Conservation (phyloP, 805 yeast genomes). For the Myxozyma sirexii region DNA sequence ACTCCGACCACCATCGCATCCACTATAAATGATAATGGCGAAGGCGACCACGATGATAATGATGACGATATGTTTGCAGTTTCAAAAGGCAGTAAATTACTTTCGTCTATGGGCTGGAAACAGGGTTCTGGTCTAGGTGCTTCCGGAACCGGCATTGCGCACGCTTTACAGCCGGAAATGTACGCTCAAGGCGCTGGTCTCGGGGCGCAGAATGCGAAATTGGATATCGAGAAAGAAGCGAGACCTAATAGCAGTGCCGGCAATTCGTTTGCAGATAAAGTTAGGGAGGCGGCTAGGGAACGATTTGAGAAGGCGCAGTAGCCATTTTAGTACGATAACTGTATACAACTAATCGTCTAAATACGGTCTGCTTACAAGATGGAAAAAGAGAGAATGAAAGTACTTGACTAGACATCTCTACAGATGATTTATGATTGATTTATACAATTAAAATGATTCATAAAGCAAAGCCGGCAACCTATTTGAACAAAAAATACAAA, state of each 20-base stretch:
- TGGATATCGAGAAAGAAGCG: slow-evolving; percentile 3
- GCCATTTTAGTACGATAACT: no score
- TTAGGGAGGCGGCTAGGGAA: slow-evolving; percentile 2
- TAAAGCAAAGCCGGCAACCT: slow-evolving; percentile 16
- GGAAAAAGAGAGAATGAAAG: no score
- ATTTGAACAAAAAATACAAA: slow-evolving; percentile 14
- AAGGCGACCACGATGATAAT: slow-evolving; percentile 17
- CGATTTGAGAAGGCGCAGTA: neutral
- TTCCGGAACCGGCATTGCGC: slow-evolving; percentile 49
- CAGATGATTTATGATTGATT: slow-evolving; percentile 8
- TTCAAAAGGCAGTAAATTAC: slow-evolving; percentile 62
- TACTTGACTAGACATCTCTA: neutral
- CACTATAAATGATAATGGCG: neutral
- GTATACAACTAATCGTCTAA: no score
- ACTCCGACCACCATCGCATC: neutral
- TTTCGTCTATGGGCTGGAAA: slow-evolving; percentile 86
- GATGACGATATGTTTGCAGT: slow-evolving; percentile 11
- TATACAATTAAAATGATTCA: slow-evolving; percentile 16
- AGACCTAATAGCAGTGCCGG: neutral
- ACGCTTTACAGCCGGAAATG: slow-evolving; percentile 24
- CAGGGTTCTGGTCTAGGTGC: slow-evolving; percentile 85
- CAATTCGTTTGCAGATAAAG: slow-evolving; percentile 6
- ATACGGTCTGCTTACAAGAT: no score
- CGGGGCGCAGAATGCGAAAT: slow-evolving; percentile 21
- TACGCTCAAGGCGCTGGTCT: slow-evolving; percentile 29